Base-by-base conservation (phyloP, 495 filamentous ascomycete genomes). In the Diplogelasinospora grovesii region DNA sequence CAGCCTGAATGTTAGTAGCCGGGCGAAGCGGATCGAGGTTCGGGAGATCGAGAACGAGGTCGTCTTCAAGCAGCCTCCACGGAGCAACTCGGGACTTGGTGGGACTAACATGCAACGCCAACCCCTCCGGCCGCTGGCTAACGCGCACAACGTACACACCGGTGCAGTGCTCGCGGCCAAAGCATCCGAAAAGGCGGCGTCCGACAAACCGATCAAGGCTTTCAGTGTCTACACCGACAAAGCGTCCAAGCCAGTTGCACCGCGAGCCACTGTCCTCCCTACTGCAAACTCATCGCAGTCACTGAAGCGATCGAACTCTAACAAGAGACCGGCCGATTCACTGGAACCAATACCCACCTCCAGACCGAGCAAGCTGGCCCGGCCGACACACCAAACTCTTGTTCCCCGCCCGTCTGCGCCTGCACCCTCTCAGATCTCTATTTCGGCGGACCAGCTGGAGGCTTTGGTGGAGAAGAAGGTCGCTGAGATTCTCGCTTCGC, bases 21-120 rank as follows among this genome's bases (percentile, higher is more conserved):
- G 92, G 16, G 94, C 92, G 22, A 95, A 95, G 69, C 88, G 93
- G 56, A 96, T 98, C 45, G 90, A 98, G 59, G 81, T 95, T 7
- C 80, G 86, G 41, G 90, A 95, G 54, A 80, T 95, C 27, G 89
- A 97, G 58, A 95, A 96, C 55, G 87, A 93, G 52, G 81, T 89
- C 0, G 77, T 93, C 18, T 88, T 82, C 66, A 86, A 85, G 51
- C 79, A 81, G 10, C 76, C 77, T 15, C 75, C 78, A 4, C 73
- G 79, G 34, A 60, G 66, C 14, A 73, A 67, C 22, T 70, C 76
- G 0, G 46, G 74, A 7, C 46, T 66, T 5, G 43, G 50, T 1
- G 70, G 72, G 16, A 33, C 61, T 2, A 66, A 62, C 6, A 66
- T 79, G 5, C 57, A 71, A 32, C 75, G 89, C 2, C 89, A 94